Conservation (phyloP, 441 rosid species). For the Manihot esculenta region DNA sequence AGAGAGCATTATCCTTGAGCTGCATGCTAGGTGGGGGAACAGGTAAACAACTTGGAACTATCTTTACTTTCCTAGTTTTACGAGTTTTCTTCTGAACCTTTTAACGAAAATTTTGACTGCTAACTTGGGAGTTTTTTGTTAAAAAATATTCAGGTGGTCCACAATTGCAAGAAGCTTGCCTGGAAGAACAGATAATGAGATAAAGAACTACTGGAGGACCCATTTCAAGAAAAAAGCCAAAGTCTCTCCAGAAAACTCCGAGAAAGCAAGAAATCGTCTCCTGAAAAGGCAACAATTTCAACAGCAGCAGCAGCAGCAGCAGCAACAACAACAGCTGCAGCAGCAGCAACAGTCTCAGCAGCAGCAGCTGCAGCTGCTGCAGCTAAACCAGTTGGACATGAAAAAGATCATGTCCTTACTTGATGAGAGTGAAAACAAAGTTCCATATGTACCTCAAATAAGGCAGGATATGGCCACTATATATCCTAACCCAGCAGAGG, state of each 20-base stretch:
- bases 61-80: too few relatives aligned
- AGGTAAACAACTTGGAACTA: constrained; percentile 41
- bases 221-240: constrained; percentile 87
- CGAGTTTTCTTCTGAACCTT: not conserved
- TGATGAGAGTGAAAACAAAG: constrained; percentile 46
- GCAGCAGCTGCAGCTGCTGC: constrained; percentile 35
- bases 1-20: constrained; percentile 75
- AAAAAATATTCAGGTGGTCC: constrained; percentile 62
- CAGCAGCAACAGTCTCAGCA: constrained; percentile 20
- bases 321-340: not conserved
- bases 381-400: constrained; percentile 57
- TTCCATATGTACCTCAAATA: constrained; percentile 34
- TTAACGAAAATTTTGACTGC: constrained; percentile 1
- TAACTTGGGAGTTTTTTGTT: not conserved
- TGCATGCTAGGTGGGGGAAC: constrained; percentile 96
- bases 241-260: constrained; percentile 41
- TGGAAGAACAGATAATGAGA: constrained; percentile 88
- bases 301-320: constrained; percentile 27
- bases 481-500: constrained; percentile 30
- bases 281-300: constrained; percentile 69
- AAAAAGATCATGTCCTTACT: constrained; percentile 56
- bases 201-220: constrained; percentile 93
- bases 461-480: constrained; percentile 33
- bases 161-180: constrained; percentile 92
- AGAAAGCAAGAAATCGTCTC: constrained; percentile 50